Evolutionary conservation across 441 rosid genomes (phyloP).

Genomic region (Aquilaria agallochum): DNA sequence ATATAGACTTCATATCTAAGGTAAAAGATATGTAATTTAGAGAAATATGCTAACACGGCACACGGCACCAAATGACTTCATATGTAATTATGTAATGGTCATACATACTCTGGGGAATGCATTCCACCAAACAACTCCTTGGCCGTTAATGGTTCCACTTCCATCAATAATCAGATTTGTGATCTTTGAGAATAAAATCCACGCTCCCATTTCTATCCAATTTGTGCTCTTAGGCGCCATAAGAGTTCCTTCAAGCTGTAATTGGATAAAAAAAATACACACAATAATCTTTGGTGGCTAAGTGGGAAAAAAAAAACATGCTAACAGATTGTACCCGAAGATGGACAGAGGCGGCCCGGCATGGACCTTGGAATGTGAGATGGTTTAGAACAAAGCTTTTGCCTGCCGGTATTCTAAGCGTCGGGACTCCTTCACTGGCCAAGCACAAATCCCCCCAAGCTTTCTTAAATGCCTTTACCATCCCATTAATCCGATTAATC

Average conservation of each 20-base stretch:
- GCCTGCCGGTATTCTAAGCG: conserved; percentile 22
- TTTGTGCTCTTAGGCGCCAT: conserved; percentile 21
- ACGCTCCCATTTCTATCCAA: not conserved
- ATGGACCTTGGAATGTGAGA: conserved; percentile 29
- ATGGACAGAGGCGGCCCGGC: conserved; percentile 16
- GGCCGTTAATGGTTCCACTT: conserved; percentile 34
- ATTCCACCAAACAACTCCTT: conserved; percentile 35
- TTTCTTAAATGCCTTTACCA: conserved; percentile 26
- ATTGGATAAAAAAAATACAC: not conserved
- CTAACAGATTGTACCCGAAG: conserved; percentile 20
- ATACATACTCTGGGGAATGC: conserved; percentile 4
- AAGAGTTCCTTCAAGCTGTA: conserved; percentile 27
- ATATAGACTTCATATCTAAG: not conserved
- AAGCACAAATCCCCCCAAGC: conserved; percentile 35
- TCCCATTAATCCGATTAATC: not conserved
- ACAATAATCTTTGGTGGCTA: not conserved
- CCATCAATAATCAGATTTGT: conserved; percentile 21
- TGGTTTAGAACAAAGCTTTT: conserved; percentile 30
- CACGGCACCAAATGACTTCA: not conserved
- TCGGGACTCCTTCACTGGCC: conserved; percentile 10
- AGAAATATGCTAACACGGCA: not conserved
- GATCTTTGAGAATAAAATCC: conserved; percentile 20
- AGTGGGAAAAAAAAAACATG: not conserved
- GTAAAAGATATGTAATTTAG: not conserved
- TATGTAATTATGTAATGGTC: not conserved